These are phyloP conservation scores for Talaromyces ruber DNA, from an alignment of 495 filamentous ascomycete species.

Conservation along the genomic window DNA sequence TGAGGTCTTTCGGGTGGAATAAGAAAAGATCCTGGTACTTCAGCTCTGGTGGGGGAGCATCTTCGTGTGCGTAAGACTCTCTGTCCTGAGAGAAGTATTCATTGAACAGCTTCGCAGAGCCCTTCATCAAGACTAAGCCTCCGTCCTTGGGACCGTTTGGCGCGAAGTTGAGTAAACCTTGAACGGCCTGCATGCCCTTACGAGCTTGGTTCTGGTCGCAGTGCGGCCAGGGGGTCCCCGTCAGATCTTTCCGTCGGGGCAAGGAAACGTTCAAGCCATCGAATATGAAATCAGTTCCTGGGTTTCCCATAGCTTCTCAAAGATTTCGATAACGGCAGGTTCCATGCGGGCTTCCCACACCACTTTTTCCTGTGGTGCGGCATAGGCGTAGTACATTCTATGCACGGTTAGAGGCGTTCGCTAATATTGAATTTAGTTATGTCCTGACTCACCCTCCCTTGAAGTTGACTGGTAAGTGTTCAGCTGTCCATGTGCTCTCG, in stretches of 20 bases:
- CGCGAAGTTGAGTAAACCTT: constrained; percentile 29
- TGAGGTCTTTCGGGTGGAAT: constrained; percentile 24
- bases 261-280: constrained; percentile 29
- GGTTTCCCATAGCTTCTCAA: constrained; percentile 32
- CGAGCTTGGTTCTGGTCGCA: constrained; percentile 29
- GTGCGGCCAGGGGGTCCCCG: constrained; percentile 29
- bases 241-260: constrained; percentile 20
- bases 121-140: constrained; percentile 32
- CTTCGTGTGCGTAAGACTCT: constrained; percentile 20
- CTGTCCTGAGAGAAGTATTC: constrained; percentile 26
- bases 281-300: constrained; percentile 29
- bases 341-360: constrained; percentile 31
- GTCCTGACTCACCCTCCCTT: constrained; percentile 21
- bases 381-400: constrained; percentile 23
- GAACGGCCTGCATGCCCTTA: constrained; percentile 29
- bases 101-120: constrained; percentile 25
- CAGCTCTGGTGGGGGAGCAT: constrained; percentile 23
- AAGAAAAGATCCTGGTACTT: constrained; percentile 26
- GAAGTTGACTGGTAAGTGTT: constrained; percentile 28
- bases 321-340: constrained; percentile 27
- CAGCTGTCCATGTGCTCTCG: constrained; percentile 27
- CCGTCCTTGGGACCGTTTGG: constrained; percentile 34
- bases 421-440: neutral
- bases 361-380: constrained; percentile 19
- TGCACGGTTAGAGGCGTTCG: neutral